These are phyloP conservation scores for Citrullus amarus DNA, from an alignment of 306 rosid genomes.

Conservation along the genomic window DNA sequence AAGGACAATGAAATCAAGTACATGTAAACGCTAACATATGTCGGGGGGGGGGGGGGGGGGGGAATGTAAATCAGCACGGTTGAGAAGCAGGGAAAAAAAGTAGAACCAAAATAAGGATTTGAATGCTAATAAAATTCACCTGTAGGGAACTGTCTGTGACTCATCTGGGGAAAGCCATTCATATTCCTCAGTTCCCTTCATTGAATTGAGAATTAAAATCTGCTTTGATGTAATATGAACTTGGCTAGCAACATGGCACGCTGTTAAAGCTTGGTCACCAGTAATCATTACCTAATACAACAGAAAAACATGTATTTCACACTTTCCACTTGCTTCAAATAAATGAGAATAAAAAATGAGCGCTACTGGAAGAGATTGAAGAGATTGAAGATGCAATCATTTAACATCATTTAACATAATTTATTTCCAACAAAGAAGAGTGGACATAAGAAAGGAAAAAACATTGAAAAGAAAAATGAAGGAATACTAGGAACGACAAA, in stretches of 20 bases:
- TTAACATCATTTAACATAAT: background rate
- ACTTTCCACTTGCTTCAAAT: background rate
- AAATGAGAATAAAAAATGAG: background rate
- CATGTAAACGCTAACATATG: background rate
- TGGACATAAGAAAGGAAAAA: background rate
- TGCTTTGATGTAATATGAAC: conserved; percentile 88
- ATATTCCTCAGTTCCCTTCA: conserved; percentile 43
- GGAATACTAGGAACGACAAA: background rate
- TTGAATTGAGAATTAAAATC: conserved; percentile 60
- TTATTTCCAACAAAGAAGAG: background rate
- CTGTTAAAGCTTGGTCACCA: conserved; percentile 98
- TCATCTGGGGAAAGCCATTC: conserved; percentile 93
- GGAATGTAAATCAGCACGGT: background rate
- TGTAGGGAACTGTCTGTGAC: conserved; percentile 48
- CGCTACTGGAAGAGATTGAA: background rate
- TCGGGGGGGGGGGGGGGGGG: too few species aligned
- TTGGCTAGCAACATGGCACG: conserved; percentile 99
- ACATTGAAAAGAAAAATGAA: too few species aligned
- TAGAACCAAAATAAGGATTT: background rate
- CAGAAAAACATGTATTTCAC: background rate
- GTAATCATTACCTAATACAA: conserved; percentile 85
- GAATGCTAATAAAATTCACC: conserved; percentile 23
- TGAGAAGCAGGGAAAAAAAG: background rate
- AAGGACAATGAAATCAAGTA: background rate
- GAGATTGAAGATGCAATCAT: background rate